Evolutionary conservation across 2,329 filamentous ascomycete species (phyloP), one percentile per base, ranked within the genome.

Genomic region (Chrysoporthe puriensis): DNA sequence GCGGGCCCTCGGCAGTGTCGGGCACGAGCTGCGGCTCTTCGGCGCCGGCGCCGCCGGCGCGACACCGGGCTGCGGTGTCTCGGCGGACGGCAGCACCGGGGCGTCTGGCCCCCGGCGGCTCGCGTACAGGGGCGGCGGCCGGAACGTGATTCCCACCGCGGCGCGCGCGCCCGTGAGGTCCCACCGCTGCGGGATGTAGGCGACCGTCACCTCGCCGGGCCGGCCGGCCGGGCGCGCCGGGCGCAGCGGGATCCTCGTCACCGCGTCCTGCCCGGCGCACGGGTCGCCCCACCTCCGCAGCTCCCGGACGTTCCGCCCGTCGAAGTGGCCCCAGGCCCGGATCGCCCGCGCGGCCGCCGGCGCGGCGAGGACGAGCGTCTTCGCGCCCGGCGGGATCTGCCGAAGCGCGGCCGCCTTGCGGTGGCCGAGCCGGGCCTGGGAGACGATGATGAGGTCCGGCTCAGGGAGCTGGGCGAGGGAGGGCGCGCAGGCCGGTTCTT

Each of bases 131-230:
- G 77, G 73, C 0, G 90, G 87, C 26, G 90, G 85, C 21, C 85
- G 85, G 74, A 93, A 93, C 1, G 90, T 93, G 72, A 93, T 90
- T 16, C 88, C 90, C 70, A 93, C 84, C 13, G 89, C 90, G 67
- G 87, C 86, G 74, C 91, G 89, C 0, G 91, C 73, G 3, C 86
- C 85, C 8, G 85, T 86, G 4, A 89, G 73, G 72, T 91, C 88
- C 60, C 82, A 77, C 73, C 85, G 88, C 64, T 89, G 86, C 0
- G 85, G 80, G 42, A 93, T 84, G 75, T 88, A 88, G 1, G 89
- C 82, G n/a, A 93, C 82, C 0, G 90, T 92, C n/a, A 92, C 83
- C 78, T 93, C 89, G 21, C 91, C 91, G 9, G 83, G 79, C 16
- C 82, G 78, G 5, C 86, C 88, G 34, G 82, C 81, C 0, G 83